Evolutionary conservation across 306 rosid species (phyloP), one percentile per base, ranked within the genome.

Genomic region (Pyrus pyrifolia): DNA sequence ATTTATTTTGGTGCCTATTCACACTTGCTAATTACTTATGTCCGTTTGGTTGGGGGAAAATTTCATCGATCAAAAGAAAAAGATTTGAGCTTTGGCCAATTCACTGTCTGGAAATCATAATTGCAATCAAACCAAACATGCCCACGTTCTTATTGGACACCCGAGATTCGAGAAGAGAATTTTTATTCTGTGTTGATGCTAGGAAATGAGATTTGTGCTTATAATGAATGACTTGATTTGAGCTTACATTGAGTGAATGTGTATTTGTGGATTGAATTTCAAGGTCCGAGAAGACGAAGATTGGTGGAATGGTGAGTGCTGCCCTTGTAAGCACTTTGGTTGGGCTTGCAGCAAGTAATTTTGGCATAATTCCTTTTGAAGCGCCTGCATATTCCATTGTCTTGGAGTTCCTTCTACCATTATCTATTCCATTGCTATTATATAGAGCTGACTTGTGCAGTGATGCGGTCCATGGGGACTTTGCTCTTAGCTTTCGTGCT

Each of bases 251-350:
- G 45, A 10, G 38, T 42, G 44, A 64, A 4, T 51, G 45, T 80
- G 9, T 44, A 25, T 57, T 29, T 81, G 55, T 70, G 72, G 71
- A 70, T 74, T 49, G 0, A n/a, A 57, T 27, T 53, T 2, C n/a
- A 84, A 84, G 88, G 90, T 87, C 86, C 1, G 88, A 87, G 86
- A 87, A 82, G 86, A 87, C 85, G 46, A 77, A 80, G 81, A 74
- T 91, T 78, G 96, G 96, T 70, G 87, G 92, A 76, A 88, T 85
- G 84, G 87, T 91, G 70, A 89, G 92, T 83, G 97, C 88, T 60
- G 93, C 93, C 11, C 77, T 91, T 25, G 91, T 89, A 21, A 89
- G 97, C 89, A 91, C 93, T n/a, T 87, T 91, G 71, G 86, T 86
- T 55, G 92, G 93, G 51, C 89, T 89, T 29, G 90, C 88, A 60